Percentiles rank a stretch among this genome's conserved stretches.
Evolutionary conservation across 208 protist genomes (phyloP).

Genomic region (Acanthamoeba lenticulata): DNA sequence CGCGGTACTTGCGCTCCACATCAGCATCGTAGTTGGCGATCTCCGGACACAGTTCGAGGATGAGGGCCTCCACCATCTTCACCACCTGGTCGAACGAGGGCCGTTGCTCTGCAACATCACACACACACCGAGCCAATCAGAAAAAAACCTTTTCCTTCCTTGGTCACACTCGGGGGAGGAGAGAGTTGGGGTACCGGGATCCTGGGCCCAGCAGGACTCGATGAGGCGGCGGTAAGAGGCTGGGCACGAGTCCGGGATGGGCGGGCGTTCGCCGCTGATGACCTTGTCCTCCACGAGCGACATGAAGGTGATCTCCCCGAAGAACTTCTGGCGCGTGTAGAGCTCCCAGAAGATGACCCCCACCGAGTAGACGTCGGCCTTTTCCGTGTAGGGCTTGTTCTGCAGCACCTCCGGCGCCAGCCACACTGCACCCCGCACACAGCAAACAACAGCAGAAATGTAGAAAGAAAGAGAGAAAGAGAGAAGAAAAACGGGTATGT

Average conservation of each 20-base stretch:
- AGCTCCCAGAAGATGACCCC: slow-evolving; percentile 61
- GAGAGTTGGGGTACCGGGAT: slow-evolving; percentile 30
- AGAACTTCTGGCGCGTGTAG: background rate
- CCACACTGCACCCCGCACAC: background rate
- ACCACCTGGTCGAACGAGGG: slow-evolving; percentile 40
- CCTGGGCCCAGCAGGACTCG: background rate
- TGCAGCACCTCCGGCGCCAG: slow-evolving; percentile 48
- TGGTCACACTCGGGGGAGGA: too few relatives aligned
- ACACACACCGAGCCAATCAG: too few relatives aligned
- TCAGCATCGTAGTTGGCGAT: background rate
- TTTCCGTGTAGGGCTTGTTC: slow-evolving; percentile 14
- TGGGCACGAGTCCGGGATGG: slow-evolving; percentile 5
- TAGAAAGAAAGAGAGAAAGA: background rate
- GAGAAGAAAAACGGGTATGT: background rate
- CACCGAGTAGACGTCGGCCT: slow-evolving; percentile 58
- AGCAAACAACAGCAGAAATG: background rate
- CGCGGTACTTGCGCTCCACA: background rate
- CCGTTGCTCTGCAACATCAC: background rate
- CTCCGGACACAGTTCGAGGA: background rate
- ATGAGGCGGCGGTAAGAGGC: background rate
- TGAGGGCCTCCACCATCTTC: background rate
- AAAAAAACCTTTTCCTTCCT: too few relatives aligned
- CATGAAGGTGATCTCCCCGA: slow-evolving; percentile 24
- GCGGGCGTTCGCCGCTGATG: background rate
- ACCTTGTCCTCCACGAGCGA: slow-evolving; percentile 36